Base-by-base conservation (phyloP, 2,329 filamentous ascomycete genomes). In the Fusarium sp. region DNA sequence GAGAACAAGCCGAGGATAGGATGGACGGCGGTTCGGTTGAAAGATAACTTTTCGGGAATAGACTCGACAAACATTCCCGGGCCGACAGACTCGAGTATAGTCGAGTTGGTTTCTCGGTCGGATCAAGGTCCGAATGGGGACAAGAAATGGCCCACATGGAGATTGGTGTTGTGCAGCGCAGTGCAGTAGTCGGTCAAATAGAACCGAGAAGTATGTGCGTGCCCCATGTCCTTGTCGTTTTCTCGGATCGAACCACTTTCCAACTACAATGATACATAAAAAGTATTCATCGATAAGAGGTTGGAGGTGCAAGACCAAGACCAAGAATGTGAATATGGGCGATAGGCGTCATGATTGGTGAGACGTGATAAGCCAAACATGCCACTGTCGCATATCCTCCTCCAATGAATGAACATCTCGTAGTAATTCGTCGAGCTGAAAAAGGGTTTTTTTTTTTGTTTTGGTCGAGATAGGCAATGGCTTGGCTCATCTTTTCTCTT, bases 171-270 rank as follows among this genome's bases (percentile, higher is more conserved):
- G 20, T 54, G 23, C 47, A 50, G 34, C 23, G 20, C 36, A 20
- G 37, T 37, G 51, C 36, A 40, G 51, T 37, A 44, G 58, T 65
- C 61, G 51, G 61, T 59, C 26, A 49, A 46, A 38, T 46, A 45
- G 65, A 59, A 57, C 47, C 47, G 47, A 70, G 58, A 62, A 46
- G 34, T 23, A 23, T 23, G 23, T 23, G n/a, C 30, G 50, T 42
- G 23, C 15, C 30, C 30, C n/a, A 37, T 20, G n/a, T 26, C 23
- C 46, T 28, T 44, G 40, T 44, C 41, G 15, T 23, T 34, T 20
- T 49, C 51, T 23, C 59, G 55, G 38, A 64, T 71, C 62, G 67
- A 69, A 69, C 70, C 70, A 71, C 56, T 63, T 23, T 57, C 51
- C 53, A 50, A 63, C 16, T 9, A n/a, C 30, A n/a, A 59, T 53